Conservation (phyloP, 768 basidiomycete genomes). For the Ephemerocybe angulata region DNA sequence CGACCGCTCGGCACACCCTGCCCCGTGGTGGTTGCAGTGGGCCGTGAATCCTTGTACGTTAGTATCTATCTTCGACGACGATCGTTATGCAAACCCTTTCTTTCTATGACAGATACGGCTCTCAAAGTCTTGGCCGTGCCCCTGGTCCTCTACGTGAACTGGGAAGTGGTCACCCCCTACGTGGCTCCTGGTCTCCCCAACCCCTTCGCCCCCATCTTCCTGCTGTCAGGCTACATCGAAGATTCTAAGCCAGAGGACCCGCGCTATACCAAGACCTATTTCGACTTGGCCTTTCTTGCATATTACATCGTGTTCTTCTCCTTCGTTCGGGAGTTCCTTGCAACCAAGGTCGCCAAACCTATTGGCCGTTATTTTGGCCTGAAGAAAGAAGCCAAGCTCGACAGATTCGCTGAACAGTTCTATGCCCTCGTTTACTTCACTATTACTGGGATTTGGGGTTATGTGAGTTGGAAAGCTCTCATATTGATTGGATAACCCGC, state of each 20-base stretch:
- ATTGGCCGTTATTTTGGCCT: conserved; percentile 72
- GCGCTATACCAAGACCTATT: conserved; percentile 66
- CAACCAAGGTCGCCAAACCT: conserved; percentile 60
- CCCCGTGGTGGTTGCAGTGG: conserved; percentile 57
- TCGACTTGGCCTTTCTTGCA: conserved; percentile 74
- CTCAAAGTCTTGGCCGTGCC: conserved; percentile 64
- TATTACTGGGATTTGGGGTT: conserved; percentile 68
- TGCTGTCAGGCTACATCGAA: conserved; percentile 63
- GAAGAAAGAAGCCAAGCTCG: conserved; percentile 59
- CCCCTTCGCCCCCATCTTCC: conserved; percentile 69
- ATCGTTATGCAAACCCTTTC: background rate
- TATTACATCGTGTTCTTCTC: conserved; percentile 90
- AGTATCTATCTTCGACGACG: background rate
- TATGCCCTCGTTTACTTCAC: conserved; percentile 84
- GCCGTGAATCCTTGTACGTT: conserved; percentile 65
- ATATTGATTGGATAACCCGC: background rate
- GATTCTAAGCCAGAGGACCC: conserved; percentile 50
- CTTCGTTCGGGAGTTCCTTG: conserved; percentile 74
- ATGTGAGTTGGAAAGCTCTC: conserved; percentile 50
- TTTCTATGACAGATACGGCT: conserved; percentile 47
- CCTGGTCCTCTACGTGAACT: conserved; percentile 58
- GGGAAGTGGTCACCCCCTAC: conserved; percentile 50
- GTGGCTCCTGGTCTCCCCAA: conserved; percentile 52
- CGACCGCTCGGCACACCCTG: conserved; percentile 19
- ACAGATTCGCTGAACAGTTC: conserved; percentile 87